Evolutionary conservation across 139 green algal species (phyloP), one percentile per base, ranked within the genome.

Genomic region (Parachlorella kessleri): DNA sequence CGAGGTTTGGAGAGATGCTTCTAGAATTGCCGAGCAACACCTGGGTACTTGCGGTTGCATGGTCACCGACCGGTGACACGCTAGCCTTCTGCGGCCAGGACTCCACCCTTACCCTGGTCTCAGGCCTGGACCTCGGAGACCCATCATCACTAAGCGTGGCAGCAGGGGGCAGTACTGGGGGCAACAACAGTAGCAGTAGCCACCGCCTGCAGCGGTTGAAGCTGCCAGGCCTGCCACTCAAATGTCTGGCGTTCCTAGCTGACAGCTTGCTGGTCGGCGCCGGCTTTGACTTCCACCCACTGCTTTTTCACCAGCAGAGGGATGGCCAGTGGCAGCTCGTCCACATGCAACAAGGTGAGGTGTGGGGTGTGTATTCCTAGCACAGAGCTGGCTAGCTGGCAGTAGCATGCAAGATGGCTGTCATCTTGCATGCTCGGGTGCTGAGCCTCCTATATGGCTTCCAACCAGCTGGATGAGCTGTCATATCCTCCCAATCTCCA

Each of bases 281-380:
- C 42, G 76, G 76, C 66, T 81, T 75, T 36, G 66, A 81, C 36
- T 59, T 41, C 66, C 33, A 42, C 21, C 76, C 76, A 8, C 48
- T 70, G 66, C 35, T 81, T n/a, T 81, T 75, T 40, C 24, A 4
- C 3, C 48, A 53, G 42, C 35, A 48, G n/a, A 42, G 36, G 1
- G 76, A 81, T 41, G 76, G 76, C 48, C 14, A 4, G 1, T 81
- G 76, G 76, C 40, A 37, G 32, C 40, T 35, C 26, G 65, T 24
- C 2, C 0, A 40, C 33, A 48, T 33, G 32, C 26, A 73, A 64
- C 30, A 37, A 53, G 72, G 72, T 77, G 40, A 28, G 70, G 7
- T 30, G 35, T 36, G 33, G 36, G 24, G 30, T 4, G 55, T 10
- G 36, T 35, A 30, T 30, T 38, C 23, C n/a, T 18, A 28, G 48